Percentiles rank a stretch among this genome's conserved stretches.
Conservation (phyloP, 2,329 filamentous ascomycete genomes). For the Clonostachys sp. region DNA sequence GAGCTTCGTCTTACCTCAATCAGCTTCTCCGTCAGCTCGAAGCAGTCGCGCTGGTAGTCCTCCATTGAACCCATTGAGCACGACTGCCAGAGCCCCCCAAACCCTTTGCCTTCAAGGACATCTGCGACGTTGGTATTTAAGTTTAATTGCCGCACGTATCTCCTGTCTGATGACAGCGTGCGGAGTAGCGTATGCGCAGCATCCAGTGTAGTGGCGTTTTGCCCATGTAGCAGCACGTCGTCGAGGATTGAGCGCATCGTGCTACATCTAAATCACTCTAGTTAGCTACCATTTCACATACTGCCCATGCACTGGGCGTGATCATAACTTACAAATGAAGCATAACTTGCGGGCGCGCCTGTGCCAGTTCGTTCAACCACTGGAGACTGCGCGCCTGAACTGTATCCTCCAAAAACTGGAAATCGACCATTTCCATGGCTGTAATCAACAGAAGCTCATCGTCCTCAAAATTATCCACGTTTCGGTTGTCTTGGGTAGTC, state of each 20-base stretch:
- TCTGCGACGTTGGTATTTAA: conserved; percentile 42
- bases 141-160: conserved; percentile 42
- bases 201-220: conserved; percentile 54
- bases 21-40: conserved; percentile 52
- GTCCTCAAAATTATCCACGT: conserved; percentile 46
- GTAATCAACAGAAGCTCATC: conserved; percentile 59
- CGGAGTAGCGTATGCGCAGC: conserved; percentile 57
- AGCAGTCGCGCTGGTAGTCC: conserved; percentile 46
- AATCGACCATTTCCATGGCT: conserved; percentile 62
- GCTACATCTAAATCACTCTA: conserved; percentile 38
- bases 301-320: too few relatives aligned
- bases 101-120: conserved; percentile 55
- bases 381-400: conserved; percentile 54
- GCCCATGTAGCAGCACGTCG: conserved; percentile 57
- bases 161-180: conserved; percentile 49
- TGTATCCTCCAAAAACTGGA: conserved; percentile 58
- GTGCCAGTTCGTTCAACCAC: conserved; percentile 56
- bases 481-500: conserved; percentile 12
- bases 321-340: conserved; percentile 46
- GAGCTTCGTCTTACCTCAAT: conserved; percentile 44
- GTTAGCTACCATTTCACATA: background rate
- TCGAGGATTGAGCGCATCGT: conserved; percentile 56
- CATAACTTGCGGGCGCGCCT: conserved; percentile 49
- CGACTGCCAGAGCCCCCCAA: conserved; percentile 57
- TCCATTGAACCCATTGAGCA: conserved; percentile 45